Evolutionary conservation across 495 filamentous ascomycete genomes (phyloP).

Genomic region (Aspergillus funiculosus): DNA sequence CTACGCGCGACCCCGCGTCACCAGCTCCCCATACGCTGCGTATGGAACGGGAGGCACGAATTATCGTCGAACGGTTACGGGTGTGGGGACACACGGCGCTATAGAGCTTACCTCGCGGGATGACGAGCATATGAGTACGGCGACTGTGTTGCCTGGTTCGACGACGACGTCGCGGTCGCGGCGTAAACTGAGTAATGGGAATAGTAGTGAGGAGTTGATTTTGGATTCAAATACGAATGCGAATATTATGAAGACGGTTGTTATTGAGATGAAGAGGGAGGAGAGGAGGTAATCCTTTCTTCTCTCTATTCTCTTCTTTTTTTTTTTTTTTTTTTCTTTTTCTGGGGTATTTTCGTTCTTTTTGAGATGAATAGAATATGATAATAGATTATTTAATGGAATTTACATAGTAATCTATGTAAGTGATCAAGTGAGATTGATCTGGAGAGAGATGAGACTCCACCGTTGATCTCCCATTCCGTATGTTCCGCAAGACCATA

Average conservation of each 20-base stretch:
- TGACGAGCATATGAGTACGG: background rate
- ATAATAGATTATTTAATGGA: too few relatives aligned
- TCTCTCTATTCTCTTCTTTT: background rate
- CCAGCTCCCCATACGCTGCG: background rate
- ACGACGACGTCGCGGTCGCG: background rate
- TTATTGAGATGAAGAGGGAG: constrained; percentile 10
- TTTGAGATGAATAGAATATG: too few relatives aligned
- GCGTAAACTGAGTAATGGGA: background rate
- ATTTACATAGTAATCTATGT: too few relatives aligned
- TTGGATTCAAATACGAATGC: background rate
- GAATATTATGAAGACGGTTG: constrained; percentile 7
- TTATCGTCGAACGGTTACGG: background rate
- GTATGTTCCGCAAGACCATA: too few relatives aligned
- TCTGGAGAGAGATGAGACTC: too few relatives aligned
- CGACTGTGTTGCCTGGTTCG: background rate
- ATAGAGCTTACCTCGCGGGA: constrained; percentile 6
- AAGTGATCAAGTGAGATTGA: too few relatives aligned
- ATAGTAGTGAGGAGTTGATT: constrained; percentile 6
- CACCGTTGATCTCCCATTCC: too few relatives aligned
- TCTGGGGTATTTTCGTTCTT: background rate
- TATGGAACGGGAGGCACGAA: constrained; percentile 5
- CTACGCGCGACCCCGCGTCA: constrained; percentile 1
- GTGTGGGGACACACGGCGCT: background rate
- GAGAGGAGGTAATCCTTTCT: background rate
- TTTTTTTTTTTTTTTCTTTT: too few relatives aligned